Evolutionary conservation across 1,139 yeast species (phyloP), one percentile per base, ranked within the genome.

Genomic region (Tardiomyces digboiensis): DNA sequence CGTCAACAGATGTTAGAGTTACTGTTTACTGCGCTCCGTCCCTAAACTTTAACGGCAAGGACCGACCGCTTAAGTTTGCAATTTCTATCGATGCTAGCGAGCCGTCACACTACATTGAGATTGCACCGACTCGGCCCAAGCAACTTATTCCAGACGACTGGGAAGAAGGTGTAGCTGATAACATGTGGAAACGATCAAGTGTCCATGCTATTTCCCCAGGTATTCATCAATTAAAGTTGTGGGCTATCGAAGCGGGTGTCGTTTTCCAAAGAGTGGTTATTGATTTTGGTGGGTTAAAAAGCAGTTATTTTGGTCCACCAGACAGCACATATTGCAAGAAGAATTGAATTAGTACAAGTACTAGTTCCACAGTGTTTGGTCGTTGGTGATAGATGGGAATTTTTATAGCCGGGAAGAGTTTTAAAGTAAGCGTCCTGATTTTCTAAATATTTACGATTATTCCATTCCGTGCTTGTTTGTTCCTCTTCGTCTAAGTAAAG

Each of bases 171-270:
- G 52, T 51, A 3, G 40, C 50, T 2, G 45, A 49, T 38, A 50
- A 51, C 39, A 39, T 40, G 22, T 51, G 54, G 54, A 41, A 21
- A n/a, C 39, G 46, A 19, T 29, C 41, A 2, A 44, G 50, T 19
- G 22, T 21, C 8, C 52, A 50, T 33, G 10, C 29, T 7, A 38
- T 50, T 12, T 21, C 23, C 1, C 44, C 52, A 2, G 54, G 54
- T 7, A 36, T 37, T 12, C 54, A 51, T 29, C 36, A 40, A 19
- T 39, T 51, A 7, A 48, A 44, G 29, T 29, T 51, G 23, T 47
- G 50, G 49, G 52, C 54, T 12, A 16, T 51, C 7, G 54, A 51
- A 36, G 47, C 54, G 2, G 54, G 50, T 18, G 49, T 51, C n/a
- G 52, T 48, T 2, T 43, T 51, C 39, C 54, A 51, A 36, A 49